Evolutionary conservation across 352 stramenopile genomes (phyloP).

Genomic region (Phytophthora aleatoria): DNA sequence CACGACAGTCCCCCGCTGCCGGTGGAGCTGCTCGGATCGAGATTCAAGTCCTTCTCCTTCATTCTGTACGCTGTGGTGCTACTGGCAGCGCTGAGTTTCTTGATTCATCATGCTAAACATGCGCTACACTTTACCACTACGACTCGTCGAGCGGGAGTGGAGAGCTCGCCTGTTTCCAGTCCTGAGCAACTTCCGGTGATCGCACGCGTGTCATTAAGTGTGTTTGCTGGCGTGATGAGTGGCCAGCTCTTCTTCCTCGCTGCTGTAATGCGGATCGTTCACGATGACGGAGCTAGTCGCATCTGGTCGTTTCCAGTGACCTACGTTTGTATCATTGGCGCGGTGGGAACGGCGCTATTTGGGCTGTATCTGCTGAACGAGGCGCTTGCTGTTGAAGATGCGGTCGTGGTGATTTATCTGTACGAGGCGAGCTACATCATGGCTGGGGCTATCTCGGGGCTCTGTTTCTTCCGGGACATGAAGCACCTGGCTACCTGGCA

Average conservation of each 20-base stretch:
- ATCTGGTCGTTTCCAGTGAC: constrained; percentile 67
- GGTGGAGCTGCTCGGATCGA: constrained; percentile 52
- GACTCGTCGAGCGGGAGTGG: constrained; percentile 29
- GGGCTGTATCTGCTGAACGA: constrained; percentile 80
- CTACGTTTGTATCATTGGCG: constrained; percentile 69
- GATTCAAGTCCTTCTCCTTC: constrained; percentile 71
- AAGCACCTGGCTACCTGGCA: constrained; percentile 62
- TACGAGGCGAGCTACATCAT: constrained; percentile 87
- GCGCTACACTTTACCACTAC: constrained; percentile 58
- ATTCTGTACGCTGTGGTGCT: constrained; percentile 58
- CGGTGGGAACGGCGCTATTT: constrained; percentile 63
- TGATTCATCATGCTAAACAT: constrained; percentile 59
- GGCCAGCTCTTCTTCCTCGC: constrained; percentile 83
- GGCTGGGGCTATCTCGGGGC: constrained; percentile 67
- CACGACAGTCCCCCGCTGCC: constrained; percentile 67
- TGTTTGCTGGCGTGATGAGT: constrained; percentile 73
- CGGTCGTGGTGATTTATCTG: constrained; percentile 82
- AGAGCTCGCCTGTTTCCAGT: constrained; percentile 29
- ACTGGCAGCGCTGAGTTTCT: constrained; percentile 45
- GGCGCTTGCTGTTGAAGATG: constrained; percentile 81
- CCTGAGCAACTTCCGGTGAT: constrained; percentile 38
- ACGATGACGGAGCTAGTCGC: constrained; percentile 51
- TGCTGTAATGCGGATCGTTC: constrained; percentile 63
- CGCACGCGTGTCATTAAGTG: constrained; percentile 58
- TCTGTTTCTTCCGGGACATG: constrained; percentile 88